These are phyloP conservation scores for Escovopsis weberi DNA, from an alignment of 2,329 filamentous ascomycete genomes.

Conservation along the genomic window DNA sequence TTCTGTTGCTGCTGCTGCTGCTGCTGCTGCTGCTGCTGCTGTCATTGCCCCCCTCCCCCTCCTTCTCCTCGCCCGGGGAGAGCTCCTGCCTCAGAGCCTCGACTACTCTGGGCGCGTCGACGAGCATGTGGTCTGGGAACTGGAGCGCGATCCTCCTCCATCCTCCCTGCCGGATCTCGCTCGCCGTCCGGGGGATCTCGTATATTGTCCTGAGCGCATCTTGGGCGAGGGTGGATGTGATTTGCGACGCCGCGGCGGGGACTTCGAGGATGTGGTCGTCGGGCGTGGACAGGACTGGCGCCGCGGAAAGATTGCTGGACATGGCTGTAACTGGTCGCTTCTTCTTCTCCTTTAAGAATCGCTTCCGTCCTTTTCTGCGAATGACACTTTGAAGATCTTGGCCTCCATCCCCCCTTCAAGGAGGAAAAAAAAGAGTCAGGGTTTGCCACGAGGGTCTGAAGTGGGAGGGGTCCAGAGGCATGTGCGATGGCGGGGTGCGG, in stretches of 20 bases:
- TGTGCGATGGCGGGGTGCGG: conserved; percentile 18
- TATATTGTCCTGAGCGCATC: conserved; percentile 65
- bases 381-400: not conserved
- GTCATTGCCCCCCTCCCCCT: conserved; percentile 6
- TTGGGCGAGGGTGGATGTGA: conserved; percentile 30
- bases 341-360: not conserved
- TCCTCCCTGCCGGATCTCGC: conserved; percentile 55
- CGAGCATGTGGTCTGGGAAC: conserved; percentile 86
- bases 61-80: not conserved
- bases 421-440: not conserved
- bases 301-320: conserved; percentile 31
- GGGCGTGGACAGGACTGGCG: conserved; percentile 50
- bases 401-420: too few species aligned
- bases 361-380: not conserved
- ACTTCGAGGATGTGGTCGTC: conserved; percentile 44
- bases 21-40: not conserved
- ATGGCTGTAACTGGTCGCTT: conserved; percentile 16
- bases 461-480: conserved; percentile 4
- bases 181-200: conserved; percentile 68
- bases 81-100: conserved; percentile 30
- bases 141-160: conserved; percentile 79
- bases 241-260: conserved; percentile 22
- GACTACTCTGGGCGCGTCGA: conserved; percentile 70
- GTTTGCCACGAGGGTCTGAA: not conserved
- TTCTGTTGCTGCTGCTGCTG: conserved; percentile 3